Percentiles rank a stretch among this genome's conserved stretches.
These are phyloP conservation scores for Aureoboletus auriporus DNA, from an alignment of 768 basidiomycete genomes.

Conservation along the genomic window DNA sequence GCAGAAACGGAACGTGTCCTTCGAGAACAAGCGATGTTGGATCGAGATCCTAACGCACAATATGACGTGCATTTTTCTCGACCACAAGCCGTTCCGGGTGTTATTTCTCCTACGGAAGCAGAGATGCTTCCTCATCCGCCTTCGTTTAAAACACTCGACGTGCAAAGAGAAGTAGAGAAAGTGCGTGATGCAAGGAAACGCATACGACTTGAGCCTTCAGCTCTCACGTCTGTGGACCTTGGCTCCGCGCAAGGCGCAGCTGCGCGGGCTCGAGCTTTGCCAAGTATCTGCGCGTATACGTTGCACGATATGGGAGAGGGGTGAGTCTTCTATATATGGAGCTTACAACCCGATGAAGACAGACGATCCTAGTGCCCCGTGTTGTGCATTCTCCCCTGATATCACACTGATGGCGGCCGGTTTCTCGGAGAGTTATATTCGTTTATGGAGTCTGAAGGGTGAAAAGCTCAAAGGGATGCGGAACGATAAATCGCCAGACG, in stretches of 20 bases:
- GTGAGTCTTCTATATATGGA: constrained; percentile 41
- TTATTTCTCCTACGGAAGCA: constrained; percentile 58
- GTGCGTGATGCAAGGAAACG: constrained; percentile 89
- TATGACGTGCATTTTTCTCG: constrained; percentile 58
- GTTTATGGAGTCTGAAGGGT: constrained; percentile 92
- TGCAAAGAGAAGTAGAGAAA: constrained; percentile 85
- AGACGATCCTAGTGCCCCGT: constrained; percentile 58
- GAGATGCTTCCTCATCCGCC: constrained; percentile 82
- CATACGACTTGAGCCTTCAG: constrained; percentile 82
- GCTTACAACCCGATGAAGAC: constrained; percentile 8
- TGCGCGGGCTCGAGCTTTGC: constrained; percentile 60
- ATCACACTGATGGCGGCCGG: constrained; percentile 91
- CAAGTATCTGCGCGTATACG: constrained; percentile 94
- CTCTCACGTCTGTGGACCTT: constrained; percentile 51
- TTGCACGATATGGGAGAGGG: constrained; percentile 94
- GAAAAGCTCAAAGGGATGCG: constrained; percentile 76
- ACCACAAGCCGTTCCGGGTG: constrained; percentile 47
- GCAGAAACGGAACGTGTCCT: constrained; percentile 76
- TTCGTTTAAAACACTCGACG: constrained; percentile 79
- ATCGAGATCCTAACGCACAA: constrained; percentile 62
- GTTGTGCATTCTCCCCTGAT: constrained; percentile 86
- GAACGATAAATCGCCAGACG: constrained; percentile 67
- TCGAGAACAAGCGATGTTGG: constrained; percentile 76
- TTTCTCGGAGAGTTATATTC: constrained; percentile 92
- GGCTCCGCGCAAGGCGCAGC: constrained; percentile 56